Evolutionary conservation across 495 filamentous ascomycete genomes (phyloP).

Genomic region (Penicillium egyptiacum): DNA sequence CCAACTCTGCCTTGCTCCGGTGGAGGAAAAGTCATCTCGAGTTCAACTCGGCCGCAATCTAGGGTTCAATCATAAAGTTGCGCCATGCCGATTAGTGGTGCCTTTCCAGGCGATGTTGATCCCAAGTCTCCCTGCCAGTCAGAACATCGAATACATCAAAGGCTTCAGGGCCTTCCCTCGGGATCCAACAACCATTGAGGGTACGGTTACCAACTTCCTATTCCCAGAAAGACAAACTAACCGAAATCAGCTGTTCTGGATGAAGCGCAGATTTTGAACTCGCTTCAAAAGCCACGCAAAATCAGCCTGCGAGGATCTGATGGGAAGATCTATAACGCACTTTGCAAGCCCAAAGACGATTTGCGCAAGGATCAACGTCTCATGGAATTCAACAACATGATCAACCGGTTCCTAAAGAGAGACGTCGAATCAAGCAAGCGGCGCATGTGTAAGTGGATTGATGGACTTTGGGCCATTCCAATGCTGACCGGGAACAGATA

Average conservation of each 20-base stretch:
- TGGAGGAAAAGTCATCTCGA: conserved; percentile 66
- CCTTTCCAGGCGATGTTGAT: conserved; percentile 83
- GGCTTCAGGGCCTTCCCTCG: conserved; percentile 81
- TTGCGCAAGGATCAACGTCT: conserved; percentile 93
- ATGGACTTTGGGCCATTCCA: neutral
- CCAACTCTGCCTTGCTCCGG: conserved; percentile 68
- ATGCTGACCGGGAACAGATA: conserved; percentile 55
- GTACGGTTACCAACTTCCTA: conserved; percentile 28
- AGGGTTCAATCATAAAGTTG: conserved; percentile 77
- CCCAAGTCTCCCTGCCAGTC: conserved; percentile 73
- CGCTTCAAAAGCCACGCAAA: conserved; percentile 88
- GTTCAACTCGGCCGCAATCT: conserved; percentile 74
- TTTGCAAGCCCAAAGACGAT: conserved; percentile 98
- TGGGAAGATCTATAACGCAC: conserved; percentile 79
- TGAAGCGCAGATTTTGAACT: conserved; percentile 84
- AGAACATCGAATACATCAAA: conserved; percentile 63
- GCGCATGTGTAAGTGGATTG: conserved; percentile 57
- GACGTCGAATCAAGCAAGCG: conserved; percentile 87
- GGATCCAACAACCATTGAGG: conserved; percentile 59
- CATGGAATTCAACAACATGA: conserved; percentile 99
- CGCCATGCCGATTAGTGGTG: conserved; percentile 81
- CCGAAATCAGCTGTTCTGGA: conserved; percentile 62
- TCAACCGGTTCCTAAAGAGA: conserved; percentile 87
- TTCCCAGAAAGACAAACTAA: conserved; percentile 45
- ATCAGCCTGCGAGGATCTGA: conserved; percentile 86